phyloP scores from a whole-genome alignment of 2,329 filamentous ascomycete species.

The Harringtonia lauricola region DNA sequence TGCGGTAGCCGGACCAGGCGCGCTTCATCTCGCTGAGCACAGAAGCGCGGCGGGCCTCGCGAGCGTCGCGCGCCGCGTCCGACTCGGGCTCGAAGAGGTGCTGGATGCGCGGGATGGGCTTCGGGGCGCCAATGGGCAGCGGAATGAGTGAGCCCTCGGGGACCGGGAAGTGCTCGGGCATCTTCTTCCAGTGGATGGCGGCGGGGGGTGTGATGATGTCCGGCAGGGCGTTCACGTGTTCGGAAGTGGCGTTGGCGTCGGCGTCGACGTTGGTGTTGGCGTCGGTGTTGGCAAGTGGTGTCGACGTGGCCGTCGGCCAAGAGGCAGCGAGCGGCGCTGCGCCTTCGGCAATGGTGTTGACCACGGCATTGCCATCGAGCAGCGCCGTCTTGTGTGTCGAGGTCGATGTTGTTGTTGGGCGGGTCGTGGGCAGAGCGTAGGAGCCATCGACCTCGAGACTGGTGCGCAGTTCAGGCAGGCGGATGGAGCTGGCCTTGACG shows the following conservation, averaged over 20 bases:
- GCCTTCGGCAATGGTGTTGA: no score
- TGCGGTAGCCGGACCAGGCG: slow-evolving; percentile 74
- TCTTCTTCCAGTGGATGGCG: slow-evolving; percentile 60
- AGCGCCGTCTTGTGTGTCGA: no score
- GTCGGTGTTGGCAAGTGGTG: no score
- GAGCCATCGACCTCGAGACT: slow-evolving; percentile 15
- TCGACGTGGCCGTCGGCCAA: no score
- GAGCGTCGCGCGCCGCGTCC: slow-evolving; percentile 44
- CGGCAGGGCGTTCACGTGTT: no score
- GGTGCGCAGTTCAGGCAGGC: slow-evolving; percentile 18
- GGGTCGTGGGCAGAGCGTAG: slow-evolving; percentile 16
- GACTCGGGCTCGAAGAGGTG: slow-evolving; percentile 57
- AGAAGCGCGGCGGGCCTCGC: slow-evolving; percentile 50
- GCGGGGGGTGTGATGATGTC: slow-evolving; percentile 10
- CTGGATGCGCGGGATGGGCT: slow-evolving; percentile 67
- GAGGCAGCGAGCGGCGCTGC: no score
- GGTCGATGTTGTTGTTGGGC: no score
- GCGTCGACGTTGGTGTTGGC: no score
- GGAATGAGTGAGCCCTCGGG: slow-evolving; percentile 57
- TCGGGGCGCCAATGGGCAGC: slow-evolving; percentile 62
- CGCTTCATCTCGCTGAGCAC: slow-evolving; percentile 67
- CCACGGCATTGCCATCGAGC: no score
- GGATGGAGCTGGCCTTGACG: slow-evolving; percentile 10
- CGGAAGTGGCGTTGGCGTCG: no score
- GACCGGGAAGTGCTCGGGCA: slow-evolving; percentile 68